Base-by-base conservation (phyloP, 805 yeast genomes). In the Phaffomyces opuntiae region DNA sequence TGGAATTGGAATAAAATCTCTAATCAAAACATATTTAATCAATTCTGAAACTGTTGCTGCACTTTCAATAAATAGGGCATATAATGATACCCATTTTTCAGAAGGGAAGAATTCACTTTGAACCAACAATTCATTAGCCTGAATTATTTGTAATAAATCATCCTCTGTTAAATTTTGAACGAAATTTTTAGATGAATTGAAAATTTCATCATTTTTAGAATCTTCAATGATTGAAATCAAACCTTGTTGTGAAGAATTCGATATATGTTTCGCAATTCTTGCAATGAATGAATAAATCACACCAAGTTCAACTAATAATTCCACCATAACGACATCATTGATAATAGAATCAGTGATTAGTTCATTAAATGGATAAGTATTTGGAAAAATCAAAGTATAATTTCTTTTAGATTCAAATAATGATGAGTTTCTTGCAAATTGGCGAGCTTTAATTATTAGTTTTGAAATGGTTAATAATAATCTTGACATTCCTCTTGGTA, bases 281-380 rank as follows among this genome's bases (percentile, higher is more conserved):
- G 81, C 66, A 25, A 81, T 63, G 54, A 68, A 76, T 14, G 80
- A 69, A 45, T 81, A 74, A n/a, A 84, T 67, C 14, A 82, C 73
- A 7, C 83, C 70, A 41, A 87, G 60, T 59, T 88, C 96, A 37
- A 85, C 66, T 44, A 87, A 65, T 3, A 83, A 70, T 59, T 88
- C 96, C 26, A 81, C 87, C 46, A 84, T 69, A 2, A 73, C 67
- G 51, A 80, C 85, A 50, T 82, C 86, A 50, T 79, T 77, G 17
- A 86, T 84, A 38, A 81, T 70, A 0, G 95, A 82, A 57, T 88
- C 96, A 52, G 85, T 75, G 0, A 90, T 78, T 29, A 71, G 56
- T 38, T 78, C 81, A 40, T 66, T 65, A 57, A 83, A 81, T 16
- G 95, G 96, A 55, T 75, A 77, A 14, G 65, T 62, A 27, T 72